Conservation (phyloP, 495 filamentous ascomycete genomes). For the Tuber magnatum region DNA sequence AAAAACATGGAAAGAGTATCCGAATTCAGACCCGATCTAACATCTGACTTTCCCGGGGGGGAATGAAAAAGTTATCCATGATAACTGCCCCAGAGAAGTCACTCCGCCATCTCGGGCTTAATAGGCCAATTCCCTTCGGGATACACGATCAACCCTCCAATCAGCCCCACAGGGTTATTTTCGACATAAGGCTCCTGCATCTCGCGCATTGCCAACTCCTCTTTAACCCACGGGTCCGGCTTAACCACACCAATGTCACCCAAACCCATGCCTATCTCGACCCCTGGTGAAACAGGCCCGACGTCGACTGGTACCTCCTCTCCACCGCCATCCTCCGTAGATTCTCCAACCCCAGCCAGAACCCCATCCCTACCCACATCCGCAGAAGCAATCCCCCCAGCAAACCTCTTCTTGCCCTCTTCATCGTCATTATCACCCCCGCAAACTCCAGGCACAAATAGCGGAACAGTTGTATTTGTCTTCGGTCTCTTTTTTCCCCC, state of each 20-base stretch:
- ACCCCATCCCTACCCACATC: neutral
- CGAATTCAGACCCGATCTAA: neutral
- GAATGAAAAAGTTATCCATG: neutral
- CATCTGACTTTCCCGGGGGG: neutral
- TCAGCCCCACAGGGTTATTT: neutral
- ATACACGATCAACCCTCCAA: neutral
- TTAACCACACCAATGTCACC: neutral
- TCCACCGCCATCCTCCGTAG: neutral
- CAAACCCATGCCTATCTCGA: neutral
- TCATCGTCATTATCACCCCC: neutral
- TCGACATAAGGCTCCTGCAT: neutral
- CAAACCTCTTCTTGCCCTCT: neutral
- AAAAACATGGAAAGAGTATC: neutral
- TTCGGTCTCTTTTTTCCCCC: slow-evolving; percentile 17
- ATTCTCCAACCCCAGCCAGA: neutral
- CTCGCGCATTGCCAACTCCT: neutral
- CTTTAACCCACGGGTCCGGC: slow-evolving; percentile 1
- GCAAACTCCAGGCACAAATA: neutral
- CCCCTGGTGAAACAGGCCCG: neutral
- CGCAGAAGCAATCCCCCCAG: neutral
- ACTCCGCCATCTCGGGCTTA: neutral
- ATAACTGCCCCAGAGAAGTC: neutral
- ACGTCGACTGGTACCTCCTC: neutral
- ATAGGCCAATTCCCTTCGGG: neutral
- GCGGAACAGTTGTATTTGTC: neutral